Percentiles rank a stretch among this genome's conserved stretches.
phyloP scores from a whole-genome alignment of 306 rosid species.

The Boehmeria nivea region DNA sequence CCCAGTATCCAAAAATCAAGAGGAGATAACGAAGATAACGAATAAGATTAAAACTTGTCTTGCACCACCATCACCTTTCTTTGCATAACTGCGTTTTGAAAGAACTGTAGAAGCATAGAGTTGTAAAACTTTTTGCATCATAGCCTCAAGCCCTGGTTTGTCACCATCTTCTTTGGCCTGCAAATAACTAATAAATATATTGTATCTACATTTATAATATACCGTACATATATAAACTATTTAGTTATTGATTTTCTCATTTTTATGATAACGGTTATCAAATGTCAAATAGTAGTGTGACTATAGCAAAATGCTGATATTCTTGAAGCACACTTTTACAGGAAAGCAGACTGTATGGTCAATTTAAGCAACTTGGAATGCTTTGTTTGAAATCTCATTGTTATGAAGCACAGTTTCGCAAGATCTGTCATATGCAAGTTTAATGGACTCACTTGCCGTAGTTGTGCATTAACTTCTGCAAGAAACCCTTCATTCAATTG shows the following conservation, averaged over 20 bases:
- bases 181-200: constrained; percentile 26
- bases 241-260: too few relatives aligned
- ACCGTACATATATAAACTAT: background rate
- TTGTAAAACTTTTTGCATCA: constrained; percentile 91
- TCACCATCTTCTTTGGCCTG: constrained; percentile 95
- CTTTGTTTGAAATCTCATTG: constrained; percentile 1
- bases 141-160: constrained; percentile 96
- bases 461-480: constrained; percentile 87
- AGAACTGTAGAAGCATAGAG: constrained; percentile 84
- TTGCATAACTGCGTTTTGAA: constrained; percentile 72
- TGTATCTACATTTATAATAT: background rate
- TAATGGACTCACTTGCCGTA: constrained; percentile 64
- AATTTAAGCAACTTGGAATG: background rate
- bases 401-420: constrained; percentile 12
- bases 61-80: constrained; percentile 42
- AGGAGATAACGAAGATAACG: too few relatives aligned
- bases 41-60: too few relatives aligned
- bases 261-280: too few relatives aligned
- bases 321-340: too few relatives aligned
- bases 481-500: constrained; percentile 90
- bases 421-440: constrained; percentile 11
- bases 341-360: constrained; percentile 6
- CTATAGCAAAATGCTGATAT: background rate
- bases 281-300: too few relatives aligned
- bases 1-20: background rate